A percentile compares a stretch with the other conserved stretches of the same genome.
phyloP scores from a whole-genome alignment of 2,329 filamentous ascomycete genomes.

The Clarireedia homoeocarpa region DNA sequence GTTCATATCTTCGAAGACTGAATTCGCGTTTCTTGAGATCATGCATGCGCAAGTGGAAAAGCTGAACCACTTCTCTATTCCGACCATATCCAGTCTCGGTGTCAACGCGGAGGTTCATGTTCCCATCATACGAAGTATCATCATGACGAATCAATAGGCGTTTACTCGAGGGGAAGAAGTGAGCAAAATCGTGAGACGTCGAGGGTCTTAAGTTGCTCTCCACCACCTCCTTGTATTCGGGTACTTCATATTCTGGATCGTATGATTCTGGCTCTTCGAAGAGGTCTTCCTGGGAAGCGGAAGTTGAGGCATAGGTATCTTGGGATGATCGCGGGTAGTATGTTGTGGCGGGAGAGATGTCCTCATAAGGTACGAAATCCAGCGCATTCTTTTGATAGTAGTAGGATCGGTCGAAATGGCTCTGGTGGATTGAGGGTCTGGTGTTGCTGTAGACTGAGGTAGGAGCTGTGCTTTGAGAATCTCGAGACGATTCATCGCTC shows the following conservation, averaged over 20 bases:
- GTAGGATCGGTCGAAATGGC: conserved; percentile 11
- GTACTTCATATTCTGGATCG: conserved; percentile 28
- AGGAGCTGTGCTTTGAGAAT: conserved; percentile 40
- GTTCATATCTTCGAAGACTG: conserved; percentile 83
- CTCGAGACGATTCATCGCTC: conserved; percentile 37
- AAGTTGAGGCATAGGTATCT: conserved; percentile 74
- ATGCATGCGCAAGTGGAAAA: conserved; percentile 95
- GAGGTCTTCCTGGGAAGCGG: conserved; percentile 48
- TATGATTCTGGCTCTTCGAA: conserved; percentile 41
- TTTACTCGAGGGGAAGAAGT: conserved; percentile 78
- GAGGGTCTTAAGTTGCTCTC: conserved; percentile 64
- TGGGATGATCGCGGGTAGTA: conserved; percentile 32
- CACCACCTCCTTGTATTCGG: conserved; percentile 47
- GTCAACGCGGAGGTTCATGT: conserved; percentile 92
- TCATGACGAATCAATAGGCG: conserved; percentile 81
- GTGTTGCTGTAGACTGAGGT: conserved; percentile 39
- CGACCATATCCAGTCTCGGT: conserved; percentile 51
- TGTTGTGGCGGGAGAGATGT: conserved; percentile 22
- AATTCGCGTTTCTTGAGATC: conserved; percentile 81
- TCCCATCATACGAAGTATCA: conserved; percentile 81
- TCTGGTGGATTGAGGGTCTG: conserved; percentile 19
- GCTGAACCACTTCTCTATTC: conserved; percentile 58
- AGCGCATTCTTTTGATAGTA: conserved; percentile 10
- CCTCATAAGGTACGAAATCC: conserved; percentile 6
- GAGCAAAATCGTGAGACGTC: conserved; percentile 72